Evolutionary conservation across 2,329 filamentous ascomycete species (phyloP).

Genomic region (Chalaropsis ovoidea): DNA sequence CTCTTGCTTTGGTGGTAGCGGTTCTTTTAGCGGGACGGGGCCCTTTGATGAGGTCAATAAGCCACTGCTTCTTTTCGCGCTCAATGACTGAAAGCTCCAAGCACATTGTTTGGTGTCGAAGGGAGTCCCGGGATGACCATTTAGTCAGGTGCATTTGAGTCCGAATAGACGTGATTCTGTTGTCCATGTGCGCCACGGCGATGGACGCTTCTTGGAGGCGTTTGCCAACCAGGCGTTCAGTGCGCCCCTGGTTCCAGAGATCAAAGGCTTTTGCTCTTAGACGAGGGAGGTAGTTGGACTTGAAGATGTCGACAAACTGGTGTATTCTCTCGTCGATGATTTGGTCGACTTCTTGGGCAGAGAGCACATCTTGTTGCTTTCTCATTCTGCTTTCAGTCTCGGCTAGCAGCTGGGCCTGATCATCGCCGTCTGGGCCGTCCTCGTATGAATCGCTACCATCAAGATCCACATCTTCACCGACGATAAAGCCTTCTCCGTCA

Average conservation of each 20-base stretch:
- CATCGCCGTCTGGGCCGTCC: slow-evolving; percentile 35
- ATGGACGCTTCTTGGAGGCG: slow-evolving; percentile 39
- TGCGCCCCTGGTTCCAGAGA: slow-evolving; percentile 20
- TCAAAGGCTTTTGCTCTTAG: slow-evolving; percentile 21
- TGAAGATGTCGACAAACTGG: slow-evolving; percentile 17
- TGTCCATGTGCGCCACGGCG: slow-evolving; percentile 37
- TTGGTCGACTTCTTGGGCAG: slow-evolving; percentile 17
- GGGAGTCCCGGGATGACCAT: slow-evolving; percentile 44
- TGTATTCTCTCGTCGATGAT: slow-evolving; percentile 23
- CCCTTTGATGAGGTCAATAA: slow-evolving; percentile 39
- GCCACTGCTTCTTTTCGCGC: slow-evolving; percentile 45
- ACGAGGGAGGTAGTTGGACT: slow-evolving; percentile 18
- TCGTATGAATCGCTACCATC: slow-evolving; percentile 33
- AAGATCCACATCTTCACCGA: slow-evolving; percentile 17
- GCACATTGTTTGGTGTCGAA: slow-evolving; percentile 46
- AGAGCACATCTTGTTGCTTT: not conserved
- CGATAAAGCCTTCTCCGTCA: slow-evolving; percentile 23
- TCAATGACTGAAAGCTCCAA: slow-evolving; percentile 58
- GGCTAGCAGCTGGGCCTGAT: slow-evolving; percentile 38
- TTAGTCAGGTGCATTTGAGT: slow-evolving; percentile 42
- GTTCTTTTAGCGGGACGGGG: slow-evolving; percentile 25
- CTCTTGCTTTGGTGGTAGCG: not conserved
- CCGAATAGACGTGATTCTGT: slow-evolving; percentile 47
- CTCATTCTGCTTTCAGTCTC: slow-evolving; percentile 29
- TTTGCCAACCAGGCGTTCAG: slow-evolving; percentile 9